Conservation (phyloP, 768 basidiomycete genomes). For the Pleurotus giganteus region DNA sequence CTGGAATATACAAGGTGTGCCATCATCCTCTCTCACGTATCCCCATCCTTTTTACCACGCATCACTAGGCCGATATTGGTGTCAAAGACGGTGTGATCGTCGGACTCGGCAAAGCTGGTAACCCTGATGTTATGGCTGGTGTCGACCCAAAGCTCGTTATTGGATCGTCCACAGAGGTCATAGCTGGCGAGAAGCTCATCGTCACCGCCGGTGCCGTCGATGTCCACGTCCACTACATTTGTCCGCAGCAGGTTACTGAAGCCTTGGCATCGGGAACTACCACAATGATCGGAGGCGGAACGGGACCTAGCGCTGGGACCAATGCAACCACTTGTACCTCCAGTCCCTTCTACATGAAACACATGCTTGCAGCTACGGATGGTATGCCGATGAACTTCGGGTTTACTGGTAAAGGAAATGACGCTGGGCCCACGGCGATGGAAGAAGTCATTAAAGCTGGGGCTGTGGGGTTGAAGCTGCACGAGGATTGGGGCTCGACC, state of each 20-base stretch:
- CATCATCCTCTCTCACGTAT: background rate
- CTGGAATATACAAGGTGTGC: conserved; percentile 87
- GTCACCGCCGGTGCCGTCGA: conserved; percentile 93
- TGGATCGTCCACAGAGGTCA: conserved; percentile 91
- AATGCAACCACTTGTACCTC: conserved; percentile 95
- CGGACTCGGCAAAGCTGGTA: conserved; percentile 96
- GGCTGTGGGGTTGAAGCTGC: conserved; percentile 87
- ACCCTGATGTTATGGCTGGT: conserved; percentile 87
- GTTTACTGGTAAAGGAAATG: conserved; percentile 97
- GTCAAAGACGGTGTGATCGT: conserved; percentile 78
- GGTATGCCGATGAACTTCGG: conserved; percentile 87
- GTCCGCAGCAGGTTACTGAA: conserved; percentile 88
- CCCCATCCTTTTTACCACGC: conserved; percentile 2
- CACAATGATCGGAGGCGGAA: conserved; percentile 95
- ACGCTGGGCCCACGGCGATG: conserved; percentile 69
- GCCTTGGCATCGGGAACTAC: conserved; percentile 83
- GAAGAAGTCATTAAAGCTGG: conserved; percentile 84
- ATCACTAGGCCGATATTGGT: conserved; percentile 98
- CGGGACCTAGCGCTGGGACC: conserved; percentile 87
- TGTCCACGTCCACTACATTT: conserved; percentile 93
- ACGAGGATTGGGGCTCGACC: conserved; percentile 97
- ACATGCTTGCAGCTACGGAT: conserved; percentile 93
- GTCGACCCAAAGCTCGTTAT: conserved; percentile 74
- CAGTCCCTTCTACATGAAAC: conserved; percentile 82
- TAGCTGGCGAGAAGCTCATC: conserved; percentile 94